Conservation (phyloP, 1,139 yeast genomes). For the Sugiyamaella grinbergsii region DNA sequence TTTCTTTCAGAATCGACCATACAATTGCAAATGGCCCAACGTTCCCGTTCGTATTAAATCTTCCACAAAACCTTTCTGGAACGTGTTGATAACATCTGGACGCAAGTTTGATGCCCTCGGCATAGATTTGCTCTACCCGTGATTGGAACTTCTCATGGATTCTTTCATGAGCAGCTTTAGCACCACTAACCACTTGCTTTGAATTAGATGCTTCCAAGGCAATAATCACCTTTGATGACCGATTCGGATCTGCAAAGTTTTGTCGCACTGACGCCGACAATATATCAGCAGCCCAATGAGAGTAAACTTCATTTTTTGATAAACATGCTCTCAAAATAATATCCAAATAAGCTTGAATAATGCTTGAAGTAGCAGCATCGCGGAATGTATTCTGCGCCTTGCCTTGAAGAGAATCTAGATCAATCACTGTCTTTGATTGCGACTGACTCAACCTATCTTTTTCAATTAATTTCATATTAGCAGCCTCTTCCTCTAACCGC, state of each 20-base stretch:
- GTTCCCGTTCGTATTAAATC: conserved; percentile 17
- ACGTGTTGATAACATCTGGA: conserved; percentile 47
- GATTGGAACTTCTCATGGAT: conserved; percentile 70
- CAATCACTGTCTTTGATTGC: conserved; percentile 2
- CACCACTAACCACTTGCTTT: conserved; percentile 49
- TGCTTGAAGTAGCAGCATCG: conserved; percentile 62
- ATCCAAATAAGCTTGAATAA: conserved; percentile 17
- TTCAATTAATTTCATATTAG: conserved; percentile 36
- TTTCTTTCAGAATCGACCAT: conserved; percentile 49
- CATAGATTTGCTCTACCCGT: conserved; percentile 63
- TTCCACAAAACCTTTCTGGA: conserved; percentile 31
- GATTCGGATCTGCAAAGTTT: conserved; percentile 18
- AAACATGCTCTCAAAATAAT: conserved; percentile 8
- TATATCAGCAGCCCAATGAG: conserved; percentile 9
- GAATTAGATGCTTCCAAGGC: conserved; percentile 64
- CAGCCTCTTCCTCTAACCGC: conserved; percentile 50
- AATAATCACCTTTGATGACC: conserved; percentile 43
- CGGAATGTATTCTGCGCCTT: conserved; percentile 32
- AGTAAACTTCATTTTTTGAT: conserved; percentile 7
- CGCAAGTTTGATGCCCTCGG: conserved; percentile 64
- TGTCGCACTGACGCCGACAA: conserved; percentile 11
- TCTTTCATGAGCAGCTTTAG: conserved; percentile 55
- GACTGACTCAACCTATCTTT: conserved; percentile 14
- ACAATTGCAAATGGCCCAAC: conserved; percentile 39
- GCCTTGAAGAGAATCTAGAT: conserved; percentile 23